Base-by-base conservation (phyloP, 441 rosid genomes). In the Croton laevigatus region DNA sequence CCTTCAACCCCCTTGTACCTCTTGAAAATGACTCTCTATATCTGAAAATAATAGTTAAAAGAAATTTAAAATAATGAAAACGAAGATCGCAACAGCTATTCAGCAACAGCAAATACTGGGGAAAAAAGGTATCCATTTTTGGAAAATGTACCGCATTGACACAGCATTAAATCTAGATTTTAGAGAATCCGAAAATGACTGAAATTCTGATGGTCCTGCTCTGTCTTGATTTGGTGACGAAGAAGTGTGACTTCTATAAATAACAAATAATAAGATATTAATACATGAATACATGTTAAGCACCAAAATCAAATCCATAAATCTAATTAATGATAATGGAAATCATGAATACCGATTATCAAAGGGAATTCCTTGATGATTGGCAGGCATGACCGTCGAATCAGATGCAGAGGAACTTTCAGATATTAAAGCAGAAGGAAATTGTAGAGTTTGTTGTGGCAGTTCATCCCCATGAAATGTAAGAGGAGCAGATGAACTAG, bases 161-260 rank as follows among this genome's bases (percentile, higher is more conserved):
- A 88, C 88, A 65, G 97, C 89, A 75, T 75, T 89, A 51, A 94
- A 70, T 57, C 92, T 86, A 34, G 97, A 88, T 80, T 90, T 91
- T 7, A 94, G 51, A 62, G 94, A 83, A 23, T 88, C 96, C 14
- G 98, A 89, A 82, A 89, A 87, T 42, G 97, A 85, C 55, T 88
- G 98, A 55, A 86, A 69, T 13, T 94, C 98, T 8, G 97, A 91
- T 62, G 97, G 95, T 71, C 97, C 97, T 3, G 87, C 95, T 80
- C 82, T 80, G 64, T 91, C 91, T 78, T 86, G 95, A 81, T 54
- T 69, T n/a, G 79, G 78, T 1, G 62, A 49, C 20, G 81, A 75
- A 59, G 89, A 79, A 67, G 48, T 70, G 38, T 75, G 68, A 34
- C 69, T 80, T 74, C 80, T 86, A 61, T 81, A 79, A 60, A 83